A percentile compares a stretch with the other conserved stretches of the same genome.
Evolutionary conservation across 345 rosid species (phyloP).

Genomic region (Euclidium syriacum): DNA sequence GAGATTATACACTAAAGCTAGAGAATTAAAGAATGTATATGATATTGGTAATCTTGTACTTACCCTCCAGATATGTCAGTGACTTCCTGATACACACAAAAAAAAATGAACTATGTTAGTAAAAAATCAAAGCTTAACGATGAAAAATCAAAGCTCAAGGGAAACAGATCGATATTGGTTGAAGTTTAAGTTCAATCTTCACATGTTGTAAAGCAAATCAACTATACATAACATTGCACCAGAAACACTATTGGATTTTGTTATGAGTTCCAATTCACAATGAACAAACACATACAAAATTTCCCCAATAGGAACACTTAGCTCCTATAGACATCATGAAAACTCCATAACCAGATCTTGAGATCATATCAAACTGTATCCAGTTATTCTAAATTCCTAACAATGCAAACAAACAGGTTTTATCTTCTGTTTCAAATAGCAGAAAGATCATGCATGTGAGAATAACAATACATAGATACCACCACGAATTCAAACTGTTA

Average conservation of each 20-base stretch:
- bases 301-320: neutral
- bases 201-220: neutral
- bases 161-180: neutral
- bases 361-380: neutral
- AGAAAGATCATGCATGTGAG: neutral
- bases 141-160: neutral
- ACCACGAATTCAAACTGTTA: neutral
- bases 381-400: neutral
- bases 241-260: neutral
- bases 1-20: neutral
- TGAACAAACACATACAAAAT: neutral
- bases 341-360: neutral
- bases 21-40: neutral
- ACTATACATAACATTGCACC: neutral
- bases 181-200: neutral
- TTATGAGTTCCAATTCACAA: neutral
- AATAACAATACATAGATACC: neutral
- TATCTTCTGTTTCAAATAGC: neutral
- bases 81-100: conserved; percentile 60
- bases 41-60: neutral
- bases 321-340: neutral
- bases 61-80: conserved; percentile 97
- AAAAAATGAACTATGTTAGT: neutral
- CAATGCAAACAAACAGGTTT: neutral
- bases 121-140: neutral